Conservation (phyloP, 2,329 filamentous ascomycete species). For the Paraconiothyrium sp. region DNA sequence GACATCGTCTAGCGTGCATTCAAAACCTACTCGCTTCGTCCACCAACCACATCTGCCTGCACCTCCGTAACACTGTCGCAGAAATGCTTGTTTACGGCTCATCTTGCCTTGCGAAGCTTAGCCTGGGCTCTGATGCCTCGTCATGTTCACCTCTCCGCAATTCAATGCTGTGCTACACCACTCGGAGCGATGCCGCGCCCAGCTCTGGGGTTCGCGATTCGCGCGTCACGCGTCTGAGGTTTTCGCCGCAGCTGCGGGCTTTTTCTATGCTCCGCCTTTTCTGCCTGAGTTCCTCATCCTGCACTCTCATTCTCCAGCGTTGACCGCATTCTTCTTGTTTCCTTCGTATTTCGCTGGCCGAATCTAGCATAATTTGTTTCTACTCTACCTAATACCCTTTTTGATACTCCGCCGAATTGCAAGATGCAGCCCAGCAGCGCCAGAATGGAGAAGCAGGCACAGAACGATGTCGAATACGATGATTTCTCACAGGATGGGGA, state of each 20-base stretch:
- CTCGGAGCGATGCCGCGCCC: conserved; percentile 6
- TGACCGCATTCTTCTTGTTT: conserved; percentile 25
- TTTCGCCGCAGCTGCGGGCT: conserved; percentile 11
- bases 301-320: conserved; percentile 18
- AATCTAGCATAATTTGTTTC: conserved; percentile 13
- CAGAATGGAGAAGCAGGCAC: conserved; percentile 39
- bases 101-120: conserved; percentile 22
- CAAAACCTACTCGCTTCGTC: conserved; percentile 34
- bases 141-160: conserved; percentile 15
- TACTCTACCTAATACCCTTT: conserved; percentile 23
- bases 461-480: conserved; percentile 14
- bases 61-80: conserved; percentile 24
- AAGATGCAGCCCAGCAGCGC: conserved; percentile 6
- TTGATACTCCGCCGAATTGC: conserved; percentile 14
- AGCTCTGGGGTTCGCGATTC: not conserved
- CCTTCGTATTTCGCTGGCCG: conserved; percentile 31
- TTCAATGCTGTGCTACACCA: conserved; percentile 11
- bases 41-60: conserved; percentile 35
- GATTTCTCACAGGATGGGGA: conserved; percentile 37
- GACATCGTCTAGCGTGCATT: conserved; percentile 38
- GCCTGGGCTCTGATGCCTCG: conserved; percentile 36
- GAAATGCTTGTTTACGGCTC: conserved; percentile 37
- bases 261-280: conserved; percentile 13
- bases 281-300: conserved; percentile 9
- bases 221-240: conserved; percentile 1